Base-by-base conservation (phyloP, 2,329 filamentous ascomycete genomes). In the Aspergillus candidus region DNA sequence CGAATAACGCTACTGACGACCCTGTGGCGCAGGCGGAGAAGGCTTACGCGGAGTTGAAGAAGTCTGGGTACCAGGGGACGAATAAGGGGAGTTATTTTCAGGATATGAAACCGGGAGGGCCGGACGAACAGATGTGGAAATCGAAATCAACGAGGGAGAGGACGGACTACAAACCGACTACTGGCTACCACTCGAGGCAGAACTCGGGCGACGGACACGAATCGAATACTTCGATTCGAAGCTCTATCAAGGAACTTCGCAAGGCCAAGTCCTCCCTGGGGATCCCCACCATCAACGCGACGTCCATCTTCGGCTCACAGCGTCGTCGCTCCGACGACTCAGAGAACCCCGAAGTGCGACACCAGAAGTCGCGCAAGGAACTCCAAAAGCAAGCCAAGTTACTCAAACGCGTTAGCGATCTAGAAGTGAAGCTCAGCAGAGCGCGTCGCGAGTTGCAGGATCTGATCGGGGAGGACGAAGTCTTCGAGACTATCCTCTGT, bases 401-500 rank as follows among this genome's bases (percentile, higher is more conserved):
- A 29, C 66, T 72, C 33, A 80, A 79, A 62, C 72, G 77, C 41
- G 78, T 83, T 27, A 80, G 77, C 51, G 73, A 82, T 50, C 70
- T 83, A 11, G 79, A 83, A 53, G 59, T 67, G 11, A 80, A 82
- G 56, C 70, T 83, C 27, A 67, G 76, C 12, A 69, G 71, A 31
- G 78, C 78, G 7, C 71, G 77, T 30, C 70, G 70, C 38, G 75
- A 83, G 59, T 69, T 83, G 17, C 66, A 70, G 29, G 65, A 73
- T 4, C 67, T 74, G 32, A 62, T 77, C 12, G 65, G 65, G 10
- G 69, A 74, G 32, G 53, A 58, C 47, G 60, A 57, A 30, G 50
- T 47, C 12, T 18, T 38, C 32, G 47, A 37, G 40, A 47, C 22
- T 32, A 46, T 32, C 17, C 46, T 53, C 40, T 59, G 50, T 35